Percentiles rank a stretch among this genome's conserved stretches.
These are phyloP conservation scores for Glaciozyma antarctica DNA, from an alignment of 768 basidiomycete genomes.

Conservation along the genomic window DNA sequence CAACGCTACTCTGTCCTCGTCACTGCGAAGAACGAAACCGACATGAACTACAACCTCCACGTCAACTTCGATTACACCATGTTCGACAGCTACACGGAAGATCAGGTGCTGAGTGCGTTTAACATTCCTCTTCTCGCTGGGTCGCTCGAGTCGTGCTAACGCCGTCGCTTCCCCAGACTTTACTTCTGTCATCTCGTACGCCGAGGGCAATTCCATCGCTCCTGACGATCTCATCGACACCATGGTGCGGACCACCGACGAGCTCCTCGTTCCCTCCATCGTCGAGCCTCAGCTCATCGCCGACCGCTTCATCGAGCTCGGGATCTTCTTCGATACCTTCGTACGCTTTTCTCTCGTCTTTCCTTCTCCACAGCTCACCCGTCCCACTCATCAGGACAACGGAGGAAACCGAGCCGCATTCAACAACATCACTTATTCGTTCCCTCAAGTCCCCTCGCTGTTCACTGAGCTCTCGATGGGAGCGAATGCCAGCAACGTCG, in stretches of 20 bases:
- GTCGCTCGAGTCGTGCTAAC: not conserved
- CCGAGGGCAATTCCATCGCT: conserved; percentile 42
- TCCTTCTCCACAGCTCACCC: conserved; percentile 1
- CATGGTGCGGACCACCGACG: conserved; percentile 60
- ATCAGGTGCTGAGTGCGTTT: conserved; percentile 58
- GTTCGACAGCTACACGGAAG: conserved; percentile 68
- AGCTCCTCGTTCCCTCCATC: conserved; percentile 48
- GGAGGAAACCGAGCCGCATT: conserved; percentile 76
- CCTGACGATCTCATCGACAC: conserved; percentile 33
- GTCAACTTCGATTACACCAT: conserved; percentile 67
- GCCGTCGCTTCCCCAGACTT: conserved; percentile 42
- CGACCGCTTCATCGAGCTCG: conserved; percentile 54
- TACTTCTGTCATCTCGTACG: conserved; percentile 76
- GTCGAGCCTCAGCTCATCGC: conserved; percentile 46
- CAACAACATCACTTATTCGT: conserved; percentile 47
- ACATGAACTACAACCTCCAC: conserved; percentile 77
- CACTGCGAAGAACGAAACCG: conserved; percentile 74
- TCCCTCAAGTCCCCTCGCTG: not conserved
- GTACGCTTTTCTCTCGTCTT: conserved; percentile 16
- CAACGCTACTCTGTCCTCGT: conserved; percentile 92
- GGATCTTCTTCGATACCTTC: conserved; percentile 71
- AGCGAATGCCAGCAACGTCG: conserved; percentile 45
- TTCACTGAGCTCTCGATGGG: conserved; percentile 57
- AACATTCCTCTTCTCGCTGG: not conserved
- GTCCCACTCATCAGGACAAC: conserved; percentile 36